Percentiles rank a stretch among this genome's conserved stretches.
These are phyloP conservation scores for Neurospora hispaniola DNA, from an alignment of 495 filamentous ascomycete genomes.

Conservation along the genomic window DNA sequence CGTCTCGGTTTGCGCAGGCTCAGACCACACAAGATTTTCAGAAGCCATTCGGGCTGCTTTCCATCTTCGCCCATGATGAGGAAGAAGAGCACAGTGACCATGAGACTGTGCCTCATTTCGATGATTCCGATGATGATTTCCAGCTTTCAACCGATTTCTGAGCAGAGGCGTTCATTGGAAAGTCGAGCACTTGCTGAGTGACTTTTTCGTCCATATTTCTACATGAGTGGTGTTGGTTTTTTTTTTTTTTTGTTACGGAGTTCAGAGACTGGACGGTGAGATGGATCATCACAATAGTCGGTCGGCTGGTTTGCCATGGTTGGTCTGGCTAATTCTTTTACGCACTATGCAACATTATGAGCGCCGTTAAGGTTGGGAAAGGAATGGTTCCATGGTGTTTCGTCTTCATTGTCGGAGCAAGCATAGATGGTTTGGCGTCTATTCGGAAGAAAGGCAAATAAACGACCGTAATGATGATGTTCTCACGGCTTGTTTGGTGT, in stretches of 20 bases:
- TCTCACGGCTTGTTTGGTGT: not conserved
- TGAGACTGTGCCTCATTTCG: slow-evolving; percentile 6
- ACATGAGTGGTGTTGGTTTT: not conserved
- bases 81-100: slow-evolving; percentile 22
- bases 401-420: not conserved
- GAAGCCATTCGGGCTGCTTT: slow-evolving; percentile 28
- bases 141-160: slow-evolving; percentile 32
- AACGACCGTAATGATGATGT: not conserved
- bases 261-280: not conserved
- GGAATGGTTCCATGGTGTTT: not conserved
- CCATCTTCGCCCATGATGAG: slow-evolving; percentile 33
- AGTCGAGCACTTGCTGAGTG: not conserved
- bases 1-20: slow-evolving; percentile 30
- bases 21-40: slow-evolving; percentile 21
- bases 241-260: not conserved
- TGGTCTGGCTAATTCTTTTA: not conserved
- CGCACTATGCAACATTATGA: not conserved
- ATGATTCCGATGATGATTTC: slow-evolving; percentile 29
- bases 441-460: not conserved
- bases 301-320: not conserved
- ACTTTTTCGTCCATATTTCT: not conserved
- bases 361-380: not conserved
- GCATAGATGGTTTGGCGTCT: not conserved
- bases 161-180: not conserved
- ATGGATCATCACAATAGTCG: not conserved